Conservation (phyloP, 495 filamentous ascomycete genomes). For the Massariosphaeria phaeospora region DNA sequence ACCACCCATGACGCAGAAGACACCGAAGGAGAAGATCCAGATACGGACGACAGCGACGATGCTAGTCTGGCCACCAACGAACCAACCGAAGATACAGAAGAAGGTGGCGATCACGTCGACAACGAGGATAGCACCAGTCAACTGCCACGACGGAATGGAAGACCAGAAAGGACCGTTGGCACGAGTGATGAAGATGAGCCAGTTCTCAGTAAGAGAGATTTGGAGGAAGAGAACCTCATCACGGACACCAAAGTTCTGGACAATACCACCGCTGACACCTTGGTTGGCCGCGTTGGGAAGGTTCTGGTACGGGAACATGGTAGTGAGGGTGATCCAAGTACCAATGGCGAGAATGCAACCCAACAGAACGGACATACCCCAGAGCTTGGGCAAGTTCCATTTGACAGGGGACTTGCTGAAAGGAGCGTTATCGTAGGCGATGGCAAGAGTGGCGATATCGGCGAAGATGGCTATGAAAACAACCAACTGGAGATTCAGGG, state of each 20-base stretch:
- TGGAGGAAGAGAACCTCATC: conserved; percentile 84
- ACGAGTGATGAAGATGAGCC: conserved; percentile 95
- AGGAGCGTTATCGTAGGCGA: conserved; percentile 90
- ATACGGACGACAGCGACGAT: conserved; percentile 77
- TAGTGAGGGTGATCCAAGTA: conserved; percentile 62
- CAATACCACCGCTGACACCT: conserved; percentile 63
- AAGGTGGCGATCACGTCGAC: conserved; percentile 79
- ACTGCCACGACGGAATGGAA: conserved; percentile 75
- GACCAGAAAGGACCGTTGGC: conserved; percentile 83
- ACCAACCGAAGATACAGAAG: conserved; percentile 79
- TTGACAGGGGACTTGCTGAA: conserved; percentile 83
- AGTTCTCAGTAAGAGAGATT: conserved; percentile 88
- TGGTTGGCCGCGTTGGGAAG: conserved; percentile 31
- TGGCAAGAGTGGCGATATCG: conserved; percentile 86
- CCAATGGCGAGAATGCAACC: conserved; percentile 74
- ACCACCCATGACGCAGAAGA: conserved; percentile 66
- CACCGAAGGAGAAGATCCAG: conserved; percentile 84
- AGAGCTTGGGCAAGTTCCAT: conserved; percentile 89
- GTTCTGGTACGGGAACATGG: conserved; percentile 38
- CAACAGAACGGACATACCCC: conserved; percentile 82
- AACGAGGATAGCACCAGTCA: conserved; percentile 65
- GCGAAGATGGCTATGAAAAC: conserved; percentile 95
- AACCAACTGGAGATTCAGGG: conserved; percentile 76
- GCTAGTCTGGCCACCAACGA: conserved; percentile 60
- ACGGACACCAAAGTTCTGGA: conserved; percentile 77